phyloP scores from a whole-genome alignment of 805 yeast species.

The Candida montana region DNA sequence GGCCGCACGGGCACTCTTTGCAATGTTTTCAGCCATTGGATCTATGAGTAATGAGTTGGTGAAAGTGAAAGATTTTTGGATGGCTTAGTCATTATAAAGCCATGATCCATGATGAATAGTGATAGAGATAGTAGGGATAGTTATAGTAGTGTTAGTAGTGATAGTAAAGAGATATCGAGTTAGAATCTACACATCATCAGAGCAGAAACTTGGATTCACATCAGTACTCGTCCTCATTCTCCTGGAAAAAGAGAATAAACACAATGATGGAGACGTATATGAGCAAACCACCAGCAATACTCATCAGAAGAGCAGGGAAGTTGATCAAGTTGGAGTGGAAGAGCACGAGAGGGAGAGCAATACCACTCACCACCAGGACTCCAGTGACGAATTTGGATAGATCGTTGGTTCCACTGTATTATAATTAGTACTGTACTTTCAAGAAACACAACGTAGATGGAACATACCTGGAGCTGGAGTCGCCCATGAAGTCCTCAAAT shows the following conservation, averaged over 20 bases:
- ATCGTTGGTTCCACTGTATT: slow-evolving; percentile 49
- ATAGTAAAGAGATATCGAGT: too few relatives aligned
- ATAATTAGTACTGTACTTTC: slow-evolving; percentile 20
- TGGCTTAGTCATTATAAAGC: slow-evolving; percentile 1
- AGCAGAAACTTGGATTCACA: too few relatives aligned
- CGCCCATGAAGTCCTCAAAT: slow-evolving; percentile 57
- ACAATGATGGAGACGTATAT: slow-evolving; percentile 80
- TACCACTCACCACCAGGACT: slow-evolving; percentile 67
- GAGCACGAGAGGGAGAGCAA: slow-evolving; percentile 68
- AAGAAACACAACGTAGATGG: too few relatives aligned
- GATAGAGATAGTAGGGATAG: too few relatives aligned
- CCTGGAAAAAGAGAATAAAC: slow-evolving; percentile 70
- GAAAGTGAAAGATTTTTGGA: neutral
- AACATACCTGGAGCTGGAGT: slow-evolving; percentile 33
- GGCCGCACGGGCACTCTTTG: slow-evolving; percentile 75
- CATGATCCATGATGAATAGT: neutral
- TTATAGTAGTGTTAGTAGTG: too few relatives aligned
- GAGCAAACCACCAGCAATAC: slow-evolving; percentile 76
- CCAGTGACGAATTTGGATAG: slow-evolving; percentile 78
- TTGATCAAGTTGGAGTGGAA: slow-evolving; percentile 72
- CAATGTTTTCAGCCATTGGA: slow-evolving; percentile 61
- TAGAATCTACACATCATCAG: too few relatives aligned
- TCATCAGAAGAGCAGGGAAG: slow-evolving; percentile 66
- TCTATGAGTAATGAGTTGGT: neutral
- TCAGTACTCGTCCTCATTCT: slow-evolving; percentile 34